A percentile compares a stretch with the other conserved stretches of the same genome.
phyloP scores from a whole-genome alignment of 1,139 yeast genomes.

The Protomyces arabidopsidicola region DNA sequence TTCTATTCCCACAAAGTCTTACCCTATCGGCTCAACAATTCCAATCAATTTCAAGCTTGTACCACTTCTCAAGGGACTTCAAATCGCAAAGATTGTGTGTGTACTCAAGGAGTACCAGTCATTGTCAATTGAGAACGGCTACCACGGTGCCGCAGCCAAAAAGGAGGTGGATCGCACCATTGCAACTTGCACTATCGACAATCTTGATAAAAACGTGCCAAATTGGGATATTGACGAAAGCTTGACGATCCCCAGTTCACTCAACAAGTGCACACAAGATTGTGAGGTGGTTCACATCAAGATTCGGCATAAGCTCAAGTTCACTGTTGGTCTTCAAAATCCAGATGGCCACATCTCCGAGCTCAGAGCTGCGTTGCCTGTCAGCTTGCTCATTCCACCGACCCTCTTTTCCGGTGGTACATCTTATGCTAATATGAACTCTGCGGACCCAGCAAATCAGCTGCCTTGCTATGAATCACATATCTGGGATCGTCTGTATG shows the following conservation, averaged over 20 bases:
- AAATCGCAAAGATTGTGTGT: constrained; percentile 65
- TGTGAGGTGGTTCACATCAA: constrained; percentile 60
- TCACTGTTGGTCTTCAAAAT: constrained; percentile 59
- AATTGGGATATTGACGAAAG: constrained; percentile 65
- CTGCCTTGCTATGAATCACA: constrained; percentile 88
- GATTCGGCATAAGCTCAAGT: constrained; percentile 65
- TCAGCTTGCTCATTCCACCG: constrained; percentile 68
- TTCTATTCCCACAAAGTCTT: constrained; percentile 80
- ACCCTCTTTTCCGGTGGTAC: constrained; percentile 52
- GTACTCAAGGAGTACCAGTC: constrained; percentile 63
- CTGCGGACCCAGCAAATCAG: constrained; percentile 49
- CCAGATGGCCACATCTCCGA: constrained; percentile 77
- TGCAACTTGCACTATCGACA: constrained; percentile 41
- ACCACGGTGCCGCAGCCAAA: constrained; percentile 34
- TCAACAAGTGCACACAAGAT: constrained; percentile 78
- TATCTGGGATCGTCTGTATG: constrained; percentile 79
- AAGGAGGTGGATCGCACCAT: constrained; percentile 39
- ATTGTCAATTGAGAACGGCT: constrained; percentile 54
- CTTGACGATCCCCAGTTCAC: constrained; percentile 62
- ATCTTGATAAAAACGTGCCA: constrained; percentile 50
- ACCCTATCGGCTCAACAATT: constrained; percentile 78
- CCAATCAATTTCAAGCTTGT: constrained; percentile 67
- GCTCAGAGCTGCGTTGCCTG: constrained; percentile 68
- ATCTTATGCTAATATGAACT: constrained; percentile 27
- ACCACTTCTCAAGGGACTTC: constrained; percentile 76